Percentiles rank a stretch among this genome's conserved stretches.
Conservation (phyloP, 345 rosid species). For the Cardamine occulta region DNA sequence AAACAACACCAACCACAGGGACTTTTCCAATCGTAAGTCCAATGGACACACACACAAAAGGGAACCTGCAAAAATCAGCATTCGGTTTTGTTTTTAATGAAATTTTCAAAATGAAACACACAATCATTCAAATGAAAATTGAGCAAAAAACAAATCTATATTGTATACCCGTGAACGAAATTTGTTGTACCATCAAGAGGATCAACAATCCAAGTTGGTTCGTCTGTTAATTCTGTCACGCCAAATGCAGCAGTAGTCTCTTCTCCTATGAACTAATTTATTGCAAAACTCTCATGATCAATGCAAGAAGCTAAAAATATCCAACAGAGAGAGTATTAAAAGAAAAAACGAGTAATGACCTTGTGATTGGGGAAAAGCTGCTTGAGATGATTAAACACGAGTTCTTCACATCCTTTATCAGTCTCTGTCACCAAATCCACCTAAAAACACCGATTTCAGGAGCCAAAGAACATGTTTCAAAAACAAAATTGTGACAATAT, state of each 20-base stretch:
- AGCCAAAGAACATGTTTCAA: not conserved
- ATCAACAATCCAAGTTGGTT: conserved; percentile 98
- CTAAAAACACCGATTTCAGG: conserved; percentile 46
- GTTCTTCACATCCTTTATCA: conserved; percentile 94
- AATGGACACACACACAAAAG: conserved; percentile 87
- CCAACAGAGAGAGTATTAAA: no score
- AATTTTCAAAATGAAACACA: not conserved
- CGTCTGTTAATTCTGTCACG: conserved; percentile 74
- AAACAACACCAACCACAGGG: conserved; percentile 89
- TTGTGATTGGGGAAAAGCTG: conserved; percentile 68
- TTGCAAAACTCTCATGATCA: not conserved
- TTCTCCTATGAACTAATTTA: conserved; percentile 84
- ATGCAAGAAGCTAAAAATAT: conserved; percentile 10
- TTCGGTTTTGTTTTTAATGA: conserved; percentile 10
- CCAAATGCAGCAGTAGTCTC: conserved; percentile 95
- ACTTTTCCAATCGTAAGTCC: conserved; percentile 89
- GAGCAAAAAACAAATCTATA: not conserved
- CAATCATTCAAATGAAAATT: conserved; percentile 13
- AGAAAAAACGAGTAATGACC: conserved; percentile 44
- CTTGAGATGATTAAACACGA: conserved; percentile 80
- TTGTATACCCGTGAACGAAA: conserved; percentile 86
- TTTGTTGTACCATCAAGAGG: conserved; percentile 99
- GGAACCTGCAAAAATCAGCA: conserved; percentile 57
- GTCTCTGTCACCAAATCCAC: conserved; percentile 98
- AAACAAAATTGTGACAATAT: not conserved